Conservation (phyloP, 2,329 filamentous ascomycete genomes). For the Aspergillus sp. region DNA sequence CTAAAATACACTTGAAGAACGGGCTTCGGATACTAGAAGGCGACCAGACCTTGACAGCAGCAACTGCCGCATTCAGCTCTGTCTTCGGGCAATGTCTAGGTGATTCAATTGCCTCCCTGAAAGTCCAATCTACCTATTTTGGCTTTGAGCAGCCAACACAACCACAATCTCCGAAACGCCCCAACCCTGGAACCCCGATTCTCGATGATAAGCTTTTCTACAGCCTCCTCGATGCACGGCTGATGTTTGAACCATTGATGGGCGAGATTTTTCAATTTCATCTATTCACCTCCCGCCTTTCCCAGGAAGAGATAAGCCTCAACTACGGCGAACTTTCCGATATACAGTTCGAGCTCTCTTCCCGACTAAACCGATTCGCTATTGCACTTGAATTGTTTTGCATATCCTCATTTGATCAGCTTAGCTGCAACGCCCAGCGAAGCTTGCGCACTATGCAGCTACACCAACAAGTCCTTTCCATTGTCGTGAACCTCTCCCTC, state of each 20-base stretch:
- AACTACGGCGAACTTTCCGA: background rate
- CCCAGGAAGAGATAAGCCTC: background rate
- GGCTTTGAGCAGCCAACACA: background rate
- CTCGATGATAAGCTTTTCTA: background rate
- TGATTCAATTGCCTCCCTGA: background rate
- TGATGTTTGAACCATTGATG: background rate
- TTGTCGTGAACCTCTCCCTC: background rate
- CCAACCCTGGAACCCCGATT: background rate
- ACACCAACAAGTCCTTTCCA: background rate
- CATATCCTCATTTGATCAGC: background rate
- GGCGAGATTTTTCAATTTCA: background rate
- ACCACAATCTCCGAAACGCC: background rate
- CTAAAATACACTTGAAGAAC: background rate
- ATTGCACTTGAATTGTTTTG: background rate
- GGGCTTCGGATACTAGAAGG: background rate
- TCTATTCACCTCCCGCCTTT: background rate
- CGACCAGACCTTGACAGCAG: background rate
- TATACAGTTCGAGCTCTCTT: background rate
- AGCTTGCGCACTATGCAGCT: background rate
- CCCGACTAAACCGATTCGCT: background rate
- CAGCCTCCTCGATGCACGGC: background rate
- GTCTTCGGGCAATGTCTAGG: background rate
- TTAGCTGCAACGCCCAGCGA: background rate
- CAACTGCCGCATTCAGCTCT: background rate
- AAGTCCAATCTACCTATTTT: background rate